phyloP scores from a whole-genome alignment of 2,329 filamentous ascomycete species.

The Fusarium algeriense region DNA sequence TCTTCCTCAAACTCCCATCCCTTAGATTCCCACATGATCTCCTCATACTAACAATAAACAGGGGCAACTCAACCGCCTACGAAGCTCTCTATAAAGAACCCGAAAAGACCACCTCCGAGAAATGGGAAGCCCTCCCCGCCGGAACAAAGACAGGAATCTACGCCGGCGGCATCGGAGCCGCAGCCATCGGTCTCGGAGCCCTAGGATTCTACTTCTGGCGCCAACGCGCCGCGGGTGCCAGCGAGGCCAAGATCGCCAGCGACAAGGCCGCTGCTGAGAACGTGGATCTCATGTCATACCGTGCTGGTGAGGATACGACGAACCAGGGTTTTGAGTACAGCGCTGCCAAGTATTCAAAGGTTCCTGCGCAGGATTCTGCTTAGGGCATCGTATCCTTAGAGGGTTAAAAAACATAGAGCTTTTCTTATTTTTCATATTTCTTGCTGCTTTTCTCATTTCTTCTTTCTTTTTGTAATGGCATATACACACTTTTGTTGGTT shows the following conservation, averaged over 20 bases:
- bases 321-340: conserved; percentile 48
- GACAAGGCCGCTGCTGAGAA: conserved; percentile 61
- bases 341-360: conserved; percentile 33
- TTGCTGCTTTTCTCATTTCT: conserved; percentile 5
- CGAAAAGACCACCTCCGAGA: conserved; percentile 62
- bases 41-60: conserved; percentile 41
- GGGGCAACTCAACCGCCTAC: conserved; percentile 69
- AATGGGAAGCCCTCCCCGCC: conserved; percentile 65
- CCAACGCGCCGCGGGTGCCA: conserved; percentile 65
- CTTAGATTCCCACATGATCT: too few relatives aligned
- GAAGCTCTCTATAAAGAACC: conserved; percentile 57
- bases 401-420: neutral
- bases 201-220: conserved; percentile 67
- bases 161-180: conserved; percentile 59
- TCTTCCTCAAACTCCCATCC: too few relatives aligned
- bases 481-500: conserved; percentile 18
- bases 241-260: conserved; percentile 62
- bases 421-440: neutral
- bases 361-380: conserved; percentile 19
- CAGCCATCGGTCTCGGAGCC: conserved; percentile 55
- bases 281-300: conserved; percentile 64
- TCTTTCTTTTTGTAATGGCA: conserved; percentile 28
- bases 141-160: conserved; percentile 67
- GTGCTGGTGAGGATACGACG: conserved; percentile 47
- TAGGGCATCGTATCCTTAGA: neutral